Percentiles rank a stretch among this genome's conserved stretches.
phyloP scores from a whole-genome alignment of 768 basidiomycete species.

The Lentinula aciculospora region DNA sequence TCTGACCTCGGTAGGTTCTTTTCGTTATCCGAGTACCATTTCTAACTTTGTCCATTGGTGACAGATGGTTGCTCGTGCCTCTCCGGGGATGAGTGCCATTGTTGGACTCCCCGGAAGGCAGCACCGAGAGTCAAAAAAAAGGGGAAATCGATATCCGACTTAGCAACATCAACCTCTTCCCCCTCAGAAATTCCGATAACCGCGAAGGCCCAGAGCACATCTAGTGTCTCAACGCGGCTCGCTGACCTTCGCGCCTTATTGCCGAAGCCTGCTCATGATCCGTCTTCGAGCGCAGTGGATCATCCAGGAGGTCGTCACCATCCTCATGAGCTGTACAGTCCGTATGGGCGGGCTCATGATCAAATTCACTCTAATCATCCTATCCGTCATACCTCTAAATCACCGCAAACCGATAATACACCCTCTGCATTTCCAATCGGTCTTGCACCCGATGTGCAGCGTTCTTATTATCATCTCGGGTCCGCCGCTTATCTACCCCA shows the following conservation, averaged over 20 bases:
- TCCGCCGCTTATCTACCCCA: not conserved
- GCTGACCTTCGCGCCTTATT: conserved; percentile 66
- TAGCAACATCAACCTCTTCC: conserved; percentile 7
- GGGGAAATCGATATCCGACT: conserved; percentile 13
- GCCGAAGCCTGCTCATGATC: conserved; percentile 54
- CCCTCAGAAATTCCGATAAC: conserved; percentile 8
- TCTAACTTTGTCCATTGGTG: conserved; percentile 24
- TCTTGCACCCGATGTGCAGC: not conserved
- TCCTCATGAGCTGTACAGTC: conserved; percentile 52
- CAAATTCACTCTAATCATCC: conserved; percentile 24
- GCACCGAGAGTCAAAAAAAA: conserved; percentile 26
- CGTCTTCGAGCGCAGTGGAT: conserved; percentile 38
- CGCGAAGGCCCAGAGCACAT: conserved; percentile 20
- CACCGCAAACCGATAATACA: conserved; percentile 8
- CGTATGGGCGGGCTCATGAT: conserved; percentile 66
- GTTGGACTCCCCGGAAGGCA: conserved; percentile 47
- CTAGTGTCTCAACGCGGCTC: conserved; percentile 54
- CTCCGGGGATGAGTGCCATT: conserved; percentile 47
- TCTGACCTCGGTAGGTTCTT: conserved; percentile 61
- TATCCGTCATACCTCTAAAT: conserved; percentile 15
- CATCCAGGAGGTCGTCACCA: conserved; percentile 37
- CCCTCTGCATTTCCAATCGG: conserved; percentile 7
- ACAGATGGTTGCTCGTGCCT: conserved; percentile 50
- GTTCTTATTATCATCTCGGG: not conserved
- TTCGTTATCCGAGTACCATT: conserved; percentile 31